Conservation (phyloP, 345 rosid genomes). For the Hibiscus mutabilis region DNA sequence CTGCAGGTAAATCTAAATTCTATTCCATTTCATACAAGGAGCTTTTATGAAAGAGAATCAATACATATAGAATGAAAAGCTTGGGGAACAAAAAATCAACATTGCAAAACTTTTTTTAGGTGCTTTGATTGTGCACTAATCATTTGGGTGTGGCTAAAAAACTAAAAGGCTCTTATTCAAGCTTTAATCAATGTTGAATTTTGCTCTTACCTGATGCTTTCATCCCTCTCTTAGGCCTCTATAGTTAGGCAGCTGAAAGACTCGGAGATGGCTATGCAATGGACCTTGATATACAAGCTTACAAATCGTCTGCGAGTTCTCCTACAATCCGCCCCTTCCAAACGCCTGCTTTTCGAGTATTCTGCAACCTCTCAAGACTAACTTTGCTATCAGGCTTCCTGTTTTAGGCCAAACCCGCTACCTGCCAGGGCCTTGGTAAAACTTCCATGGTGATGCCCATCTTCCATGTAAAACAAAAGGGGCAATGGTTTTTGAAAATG, state of each 20-base stretch:
- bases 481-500: slow-evolving; percentile 6
- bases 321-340: slow-evolving; percentile 83
- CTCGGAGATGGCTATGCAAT: slow-evolving; percentile 94
- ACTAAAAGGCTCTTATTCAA: background rate
- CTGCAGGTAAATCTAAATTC: no score
- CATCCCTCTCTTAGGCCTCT: slow-evolving; percentile 54
- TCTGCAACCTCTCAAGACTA: slow-evolving; percentile 84
- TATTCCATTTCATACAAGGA: background rate
- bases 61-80: background rate
- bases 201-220: background rate
- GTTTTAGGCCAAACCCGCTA: background rate
- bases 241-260: slow-evolving; percentile 93
- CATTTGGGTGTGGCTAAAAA: background rate
- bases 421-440: background rate
- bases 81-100: background rate
- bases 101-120: background rate
- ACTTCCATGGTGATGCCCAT: background rate
- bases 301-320: slow-evolving; percentile 87
- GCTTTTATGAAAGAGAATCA: background rate
- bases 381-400: background rate
- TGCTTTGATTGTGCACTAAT: background rate
- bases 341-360: slow-evolving; percentile 31
- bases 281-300: slow-evolving; percentile 91
- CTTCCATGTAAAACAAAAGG: background rate
- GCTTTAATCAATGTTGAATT: background rate